Evolutionary conservation across 352 stramenopile genomes (phyloP).

Genomic region (Phytophthora nicotianae): DNA sequence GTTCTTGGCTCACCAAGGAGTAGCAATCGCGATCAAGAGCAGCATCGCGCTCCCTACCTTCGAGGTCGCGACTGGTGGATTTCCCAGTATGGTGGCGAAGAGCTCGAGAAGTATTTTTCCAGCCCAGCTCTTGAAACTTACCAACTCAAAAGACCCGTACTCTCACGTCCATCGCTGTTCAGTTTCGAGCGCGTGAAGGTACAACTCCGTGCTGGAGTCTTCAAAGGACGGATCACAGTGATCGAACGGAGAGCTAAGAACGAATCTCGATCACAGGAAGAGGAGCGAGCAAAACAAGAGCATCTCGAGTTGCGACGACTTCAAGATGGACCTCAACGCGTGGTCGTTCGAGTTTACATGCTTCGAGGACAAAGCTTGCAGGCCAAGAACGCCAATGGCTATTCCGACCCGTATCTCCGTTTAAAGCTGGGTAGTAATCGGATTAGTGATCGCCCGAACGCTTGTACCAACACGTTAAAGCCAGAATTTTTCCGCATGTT

Average conservation of each 20-base stretch:
- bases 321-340: slow-evolving; percentile 49
- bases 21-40: slow-evolving; percentile 19
- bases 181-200: slow-evolving; percentile 58
- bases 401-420: slow-evolving; percentile 79
- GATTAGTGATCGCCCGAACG: slow-evolving; percentile 67
- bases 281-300: slow-evolving; percentile 29
- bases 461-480: slow-evolving; percentile 79
- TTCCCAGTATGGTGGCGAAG: slow-evolving; percentile 62
- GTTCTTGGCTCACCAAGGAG: slow-evolving; percentile 13
- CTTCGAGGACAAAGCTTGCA: slow-evolving; percentile 74
- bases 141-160: slow-evolving; percentile 60
- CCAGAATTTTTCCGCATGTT: slow-evolving; percentile 82
- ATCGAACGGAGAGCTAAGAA: slow-evolving; percentile 35
- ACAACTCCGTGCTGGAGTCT: slow-evolving; percentile 69
- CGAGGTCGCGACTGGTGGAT: slow-evolving; percentile 81
- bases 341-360: slow-evolving; percentile 80
- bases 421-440: slow-evolving; percentile 76
- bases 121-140: slow-evolving; percentile 81
- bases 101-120: slow-evolving; percentile 80
- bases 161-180: slow-evolving; percentile 61
- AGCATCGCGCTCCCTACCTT: slow-evolving; percentile 50
- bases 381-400: slow-evolving; percentile 80
- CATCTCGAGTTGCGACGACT: slow-evolving; percentile 28
- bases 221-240: slow-evolving; percentile 82
- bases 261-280: slow-evolving; percentile 20